Evolutionary conservation across 768 basidiomycete species (phyloP).

Genomic region (Termitomyces sp.): DNA sequence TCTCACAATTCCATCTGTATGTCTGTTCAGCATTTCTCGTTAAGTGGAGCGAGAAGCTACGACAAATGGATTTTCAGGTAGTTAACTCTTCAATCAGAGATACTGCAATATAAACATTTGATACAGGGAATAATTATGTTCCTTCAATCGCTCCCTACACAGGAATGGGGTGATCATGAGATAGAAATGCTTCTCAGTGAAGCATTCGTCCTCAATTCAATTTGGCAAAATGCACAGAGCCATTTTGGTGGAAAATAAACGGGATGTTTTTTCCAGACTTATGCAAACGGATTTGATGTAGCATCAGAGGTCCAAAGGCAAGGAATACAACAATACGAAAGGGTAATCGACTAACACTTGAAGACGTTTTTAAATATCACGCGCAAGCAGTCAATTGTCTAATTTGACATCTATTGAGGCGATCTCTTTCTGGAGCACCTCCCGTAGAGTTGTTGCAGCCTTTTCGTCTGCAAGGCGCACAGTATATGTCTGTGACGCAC

Average conservation of each 20-base stretch:
- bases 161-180: slow-evolving; percentile 93
- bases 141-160: slow-evolving; percentile 86
- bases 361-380: not conserved
- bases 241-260: slow-evolving; percentile 62
- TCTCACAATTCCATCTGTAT: slow-evolving; percentile 97
- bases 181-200: slow-evolving; percentile 93
- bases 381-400: slow-evolving; percentile 7
- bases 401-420: slow-evolving; percentile 37
- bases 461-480: slow-evolving; percentile 57
- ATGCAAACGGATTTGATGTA: slow-evolving; percentile 7
- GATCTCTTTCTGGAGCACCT: slow-evolving; percentile 58
- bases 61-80: slow-evolving; percentile 98
- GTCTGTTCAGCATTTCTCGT: slow-evolving; percentile 98
- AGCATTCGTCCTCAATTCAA: slow-evolving; percentile 89
- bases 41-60: slow-evolving; percentile 89
- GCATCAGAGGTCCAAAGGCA: not conserved
- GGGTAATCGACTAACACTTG: not conserved
- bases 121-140: slow-evolving; percentile 97
- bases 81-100: slow-evolving; percentile 13
- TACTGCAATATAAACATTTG: not conserved
- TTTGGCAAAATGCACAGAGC: slow-evolving; percentile 91
- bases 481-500: slow-evolving; percentile 52
- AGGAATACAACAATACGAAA: not conserved
- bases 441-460: slow-evolving; percentile 51
- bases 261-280: not conserved